phyloP scores from a whole-genome alignment of 768 basidiomycete species.

The Russula ochroleuca region DNA sequence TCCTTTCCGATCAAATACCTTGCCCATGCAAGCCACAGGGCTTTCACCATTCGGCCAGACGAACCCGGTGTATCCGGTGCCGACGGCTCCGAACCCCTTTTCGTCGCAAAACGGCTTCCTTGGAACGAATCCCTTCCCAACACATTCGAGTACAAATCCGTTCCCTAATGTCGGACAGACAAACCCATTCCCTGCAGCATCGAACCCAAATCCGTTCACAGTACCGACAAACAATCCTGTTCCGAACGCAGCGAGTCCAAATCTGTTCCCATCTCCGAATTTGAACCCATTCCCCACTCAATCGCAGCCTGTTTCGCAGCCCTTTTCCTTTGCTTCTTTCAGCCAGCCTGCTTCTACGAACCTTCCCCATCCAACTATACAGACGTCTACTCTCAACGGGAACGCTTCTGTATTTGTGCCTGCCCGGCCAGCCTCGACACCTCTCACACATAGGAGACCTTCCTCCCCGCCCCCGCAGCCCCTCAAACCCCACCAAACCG shows the following conservation, averaged over 20 bases:
- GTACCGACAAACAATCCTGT: background rate
- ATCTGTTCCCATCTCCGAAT: background rate
- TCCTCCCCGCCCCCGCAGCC: constrained; percentile 50
- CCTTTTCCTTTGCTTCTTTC: constrained; percentile 11
- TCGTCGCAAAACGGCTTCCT: constrained; percentile 10
- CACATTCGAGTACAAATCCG: constrained; percentile 8
- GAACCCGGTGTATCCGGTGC: constrained; percentile 10
- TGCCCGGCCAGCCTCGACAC: constrained; percentile 68
- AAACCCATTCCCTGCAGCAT: constrained; percentile 18
- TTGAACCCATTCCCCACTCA: constrained; percentile 15
- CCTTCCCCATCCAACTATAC: background rate
- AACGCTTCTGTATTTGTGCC: no score
- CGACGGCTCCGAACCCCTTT: constrained; percentile 24
- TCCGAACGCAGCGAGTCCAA: background rate
- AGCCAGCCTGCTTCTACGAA: constrained; percentile 1
- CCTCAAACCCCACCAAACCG: constrained; percentile 85
- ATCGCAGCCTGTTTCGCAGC: constrained; percentile 7
- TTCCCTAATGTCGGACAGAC: constrained; percentile 9
- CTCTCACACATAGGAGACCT: constrained; percentile 45
- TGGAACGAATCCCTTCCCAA: constrained; percentile 11
- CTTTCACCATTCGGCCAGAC: constrained; percentile 22
- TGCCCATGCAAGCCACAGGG: constrained; percentile 26
- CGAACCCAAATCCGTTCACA: constrained; percentile 16
- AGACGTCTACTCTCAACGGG: no score
- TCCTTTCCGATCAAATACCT: constrained; percentile 79